These are phyloP conservation scores for Suillus bovinus DNA, from an alignment of 768 basidiomycete species.

Conservation along the genomic window DNA sequence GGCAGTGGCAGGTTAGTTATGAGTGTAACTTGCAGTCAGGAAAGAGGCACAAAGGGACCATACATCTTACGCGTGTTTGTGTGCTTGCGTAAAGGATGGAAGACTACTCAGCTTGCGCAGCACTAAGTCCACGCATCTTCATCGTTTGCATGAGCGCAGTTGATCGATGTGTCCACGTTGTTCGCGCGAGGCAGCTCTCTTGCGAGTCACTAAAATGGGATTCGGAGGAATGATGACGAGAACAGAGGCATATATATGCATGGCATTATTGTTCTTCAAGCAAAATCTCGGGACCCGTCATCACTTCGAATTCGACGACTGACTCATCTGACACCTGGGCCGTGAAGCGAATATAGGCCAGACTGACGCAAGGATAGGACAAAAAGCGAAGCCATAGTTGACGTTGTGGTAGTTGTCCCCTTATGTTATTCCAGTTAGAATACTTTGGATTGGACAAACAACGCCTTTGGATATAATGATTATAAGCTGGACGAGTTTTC, in stretches of 20 bases:
- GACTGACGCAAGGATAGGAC: background rate
- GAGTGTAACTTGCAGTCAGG: conserved; percentile 18
- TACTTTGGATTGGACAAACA: no score
- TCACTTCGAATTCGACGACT: background rate
- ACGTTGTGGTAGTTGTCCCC: no score
- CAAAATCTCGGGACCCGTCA: background rate
- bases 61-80: conserved; percentile 26
- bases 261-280: background rate
- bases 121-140: conserved; percentile 33
- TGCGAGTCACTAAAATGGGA: background rate
- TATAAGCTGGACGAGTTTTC: no score
- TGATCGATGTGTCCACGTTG: conserved; percentile 26
- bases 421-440: no score
- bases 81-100: conserved; percentile 13
- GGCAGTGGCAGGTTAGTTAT: conserved; percentile 11
- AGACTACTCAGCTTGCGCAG: conserved; percentile 18
- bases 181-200: conserved; percentile 19
- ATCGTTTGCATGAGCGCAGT: conserved; percentile 16
- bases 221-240: background rate
- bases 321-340: no score
- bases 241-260: background rate
- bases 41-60: conserved; percentile 21
- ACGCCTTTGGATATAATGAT: no score
- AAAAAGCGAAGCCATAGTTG: no score
- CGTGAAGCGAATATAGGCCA: background rate